These are phyloP conservation scores for Pseudotsuga menziesii DNA, from an alignment of 75 land plant species.

Conservation along the genomic window DNA sequence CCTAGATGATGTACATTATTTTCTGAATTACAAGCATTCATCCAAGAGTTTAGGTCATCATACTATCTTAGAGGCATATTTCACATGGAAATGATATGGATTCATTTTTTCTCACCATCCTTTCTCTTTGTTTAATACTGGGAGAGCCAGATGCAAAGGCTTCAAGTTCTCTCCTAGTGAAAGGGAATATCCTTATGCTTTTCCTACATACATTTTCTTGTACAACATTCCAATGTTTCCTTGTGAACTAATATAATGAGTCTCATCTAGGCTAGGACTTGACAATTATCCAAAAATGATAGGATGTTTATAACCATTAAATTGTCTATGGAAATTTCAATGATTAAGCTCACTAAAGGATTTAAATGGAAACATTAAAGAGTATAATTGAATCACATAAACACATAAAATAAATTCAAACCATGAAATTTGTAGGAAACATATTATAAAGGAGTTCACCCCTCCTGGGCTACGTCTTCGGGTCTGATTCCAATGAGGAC, in stretches of 20 bases:
- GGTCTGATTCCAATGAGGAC: too few species aligned
- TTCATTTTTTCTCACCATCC: background rate
- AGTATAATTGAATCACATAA: too few species aligned
- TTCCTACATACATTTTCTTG: slow-evolving; percentile 22
- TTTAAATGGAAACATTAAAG: too few species aligned
- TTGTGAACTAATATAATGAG: background rate
- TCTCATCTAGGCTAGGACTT: background rate
- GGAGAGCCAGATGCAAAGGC: slow-evolving; percentile 43
- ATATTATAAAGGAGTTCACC: too few species aligned
- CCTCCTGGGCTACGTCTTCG: too few species aligned
- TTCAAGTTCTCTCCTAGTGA: slow-evolving; percentile 43
- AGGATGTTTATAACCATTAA: too few species aligned
- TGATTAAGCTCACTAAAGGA: too few species aligned
- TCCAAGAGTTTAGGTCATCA: background rate
- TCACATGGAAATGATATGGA: background rate
- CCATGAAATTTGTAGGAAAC: too few species aligned
- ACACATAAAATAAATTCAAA: too few species aligned
- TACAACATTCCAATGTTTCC: background rate
- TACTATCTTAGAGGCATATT: slow-evolving; percentile 3
- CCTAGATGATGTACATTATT: background rate
- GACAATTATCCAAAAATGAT: too few species aligned
- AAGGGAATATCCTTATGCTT: slow-evolving; percentile 49
- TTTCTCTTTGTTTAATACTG: slow-evolving; percentile 10
- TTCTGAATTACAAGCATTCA: background rate
- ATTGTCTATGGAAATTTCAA: too few species aligned